Conservation (phyloP, 805 yeast species). For the Jamesozyma jinghongensis region DNA sequence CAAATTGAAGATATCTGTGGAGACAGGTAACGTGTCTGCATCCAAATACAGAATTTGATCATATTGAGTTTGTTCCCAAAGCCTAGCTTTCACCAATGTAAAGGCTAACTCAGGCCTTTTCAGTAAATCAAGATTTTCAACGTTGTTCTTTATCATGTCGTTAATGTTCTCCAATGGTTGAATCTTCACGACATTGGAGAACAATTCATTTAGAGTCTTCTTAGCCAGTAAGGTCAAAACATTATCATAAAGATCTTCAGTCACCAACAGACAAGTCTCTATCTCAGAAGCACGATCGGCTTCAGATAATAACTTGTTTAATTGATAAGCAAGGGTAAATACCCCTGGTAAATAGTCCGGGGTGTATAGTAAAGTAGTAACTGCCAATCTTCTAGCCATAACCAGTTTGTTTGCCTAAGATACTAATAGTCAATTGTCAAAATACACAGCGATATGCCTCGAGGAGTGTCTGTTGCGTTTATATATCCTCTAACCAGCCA, state of each 20-base stretch:
- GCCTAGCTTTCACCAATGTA: slow-evolving; percentile 42
- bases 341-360: slow-evolving; percentile 51
- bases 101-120: slow-evolving; percentile 44
- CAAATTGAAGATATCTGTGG: slow-evolving; percentile 18
- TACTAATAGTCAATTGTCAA: too few species aligned
- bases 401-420: too few species aligned
- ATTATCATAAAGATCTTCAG: slow-evolving; percentile 13
- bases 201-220: slow-evolving; percentile 14
- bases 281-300: slow-evolving; percentile 3
- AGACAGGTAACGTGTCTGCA: slow-evolving; percentile 48
- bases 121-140: slow-evolving; percentile 28
- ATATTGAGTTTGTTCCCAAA: slow-evolving; percentile 39
- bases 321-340: slow-evolving; percentile 38
- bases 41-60: slow-evolving; percentile 52
- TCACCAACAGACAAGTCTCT: slow-evolving; percentile 15
- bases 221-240: slow-evolving; percentile 12
- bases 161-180: slow-evolving; percentile 16
- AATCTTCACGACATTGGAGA: slow-evolving; percentile 24
- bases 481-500: too few species aligned
- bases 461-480: too few species aligned
- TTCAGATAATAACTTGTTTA: slow-evolving; percentile 19
- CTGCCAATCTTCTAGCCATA: slow-evolving; percentile 8
- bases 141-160: slow-evolving; percentile 11
- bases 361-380: slow-evolving; percentile 38
- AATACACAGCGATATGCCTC: too few species aligned